Conservation (phyloP, 2,329 filamentous ascomycete species). For the Trichoderma simmonsii region DNA sequence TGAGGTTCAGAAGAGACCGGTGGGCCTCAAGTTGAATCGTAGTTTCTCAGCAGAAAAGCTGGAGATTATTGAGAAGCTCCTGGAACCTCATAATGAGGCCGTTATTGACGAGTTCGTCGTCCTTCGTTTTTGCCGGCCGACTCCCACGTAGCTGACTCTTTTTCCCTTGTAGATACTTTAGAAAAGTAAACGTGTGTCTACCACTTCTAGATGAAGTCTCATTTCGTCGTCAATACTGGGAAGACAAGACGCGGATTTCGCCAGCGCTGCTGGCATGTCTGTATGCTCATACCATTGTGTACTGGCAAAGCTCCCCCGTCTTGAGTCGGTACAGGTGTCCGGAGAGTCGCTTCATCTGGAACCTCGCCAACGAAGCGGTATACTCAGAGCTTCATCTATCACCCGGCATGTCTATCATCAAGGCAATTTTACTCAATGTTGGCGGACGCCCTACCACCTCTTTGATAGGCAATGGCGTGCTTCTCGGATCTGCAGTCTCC, state of each 20-base stretch:
- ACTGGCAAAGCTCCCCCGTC: conserved; percentile 51
- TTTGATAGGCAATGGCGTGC: conserved; percentile 54
- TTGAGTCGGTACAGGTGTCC: conserved; percentile 48
- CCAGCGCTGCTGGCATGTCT: conserved; percentile 55
- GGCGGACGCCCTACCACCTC: conserved; percentile 59
- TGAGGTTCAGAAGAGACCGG: conserved; percentile 43
- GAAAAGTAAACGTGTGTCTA: conserved; percentile 57
- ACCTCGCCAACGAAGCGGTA: conserved; percentile 57
- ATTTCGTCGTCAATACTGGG: conserved; percentile 48
- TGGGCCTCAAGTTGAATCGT: conserved; percentile 39
- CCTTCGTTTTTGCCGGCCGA: background rate
- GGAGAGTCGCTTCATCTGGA: conserved; percentile 60
- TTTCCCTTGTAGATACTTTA: conserved; percentile 45
- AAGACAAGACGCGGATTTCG: conserved; percentile 47
- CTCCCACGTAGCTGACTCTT: conserved; percentile 27
- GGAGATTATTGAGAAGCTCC: conserved; percentile 55
- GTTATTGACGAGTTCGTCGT: conserved; percentile 42
- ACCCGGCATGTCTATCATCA: conserved; percentile 56
- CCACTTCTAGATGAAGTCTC: conserved; percentile 56
- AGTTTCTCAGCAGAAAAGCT: conserved; percentile 46
- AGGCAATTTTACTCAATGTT: conserved; percentile 56
- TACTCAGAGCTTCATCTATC: conserved; percentile 58
- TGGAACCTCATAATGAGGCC: conserved; percentile 52
- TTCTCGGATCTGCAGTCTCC: conserved; percentile 49
- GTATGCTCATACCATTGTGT: conserved; percentile 56